Evolutionary conservation across 2,329 filamentous ascomycete species (phyloP).

Genomic region (Scolecobasidium constrictum): DNA sequence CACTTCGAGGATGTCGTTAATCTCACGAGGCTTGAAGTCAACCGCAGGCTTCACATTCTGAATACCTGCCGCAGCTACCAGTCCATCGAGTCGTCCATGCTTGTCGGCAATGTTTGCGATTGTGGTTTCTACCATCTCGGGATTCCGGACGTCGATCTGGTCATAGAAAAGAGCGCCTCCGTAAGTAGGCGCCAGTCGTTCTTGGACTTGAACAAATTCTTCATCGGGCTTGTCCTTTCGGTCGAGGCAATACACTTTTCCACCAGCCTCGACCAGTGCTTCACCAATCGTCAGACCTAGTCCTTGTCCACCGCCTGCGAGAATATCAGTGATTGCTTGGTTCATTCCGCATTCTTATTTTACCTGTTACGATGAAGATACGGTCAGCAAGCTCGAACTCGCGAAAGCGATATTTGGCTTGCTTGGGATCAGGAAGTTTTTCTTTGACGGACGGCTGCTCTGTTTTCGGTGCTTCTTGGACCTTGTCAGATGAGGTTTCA

Average conservation of each 20-base stretch:
- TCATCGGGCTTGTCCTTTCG: slow-evolving; percentile 29
- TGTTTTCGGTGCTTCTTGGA: too few species aligned
- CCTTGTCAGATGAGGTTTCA: too few species aligned
- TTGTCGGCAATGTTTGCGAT: slow-evolving; percentile 18
- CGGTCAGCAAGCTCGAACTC: slow-evolving; percentile 58
- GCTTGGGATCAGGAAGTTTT: background rate
- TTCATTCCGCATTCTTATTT: background rate
- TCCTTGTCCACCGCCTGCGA: slow-evolving; percentile 27
- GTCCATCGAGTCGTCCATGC: slow-evolving; percentile 17
- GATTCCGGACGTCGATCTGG: slow-evolving; percentile 35
- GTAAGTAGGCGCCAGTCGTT: slow-evolving; percentile 21
- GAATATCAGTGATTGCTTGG: background rate
- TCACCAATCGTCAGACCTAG: slow-evolving; percentile 34
- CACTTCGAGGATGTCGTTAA: slow-evolving; percentile 34
- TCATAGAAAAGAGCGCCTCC: slow-evolving; percentile 34
- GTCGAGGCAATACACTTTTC: slow-evolving; percentile 39
- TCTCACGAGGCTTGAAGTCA: slow-evolving; percentile 26
- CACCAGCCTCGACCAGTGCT: slow-evolving; percentile 36
- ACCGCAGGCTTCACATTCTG: slow-evolving; percentile 18
- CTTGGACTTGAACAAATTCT: slow-evolving; percentile 30
- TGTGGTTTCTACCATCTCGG: slow-evolving; percentile 15
- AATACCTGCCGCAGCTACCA: slow-evolving; percentile 21
- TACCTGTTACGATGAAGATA: slow-evolving; percentile 74
- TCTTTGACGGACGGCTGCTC: background rate
- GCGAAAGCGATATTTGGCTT: slow-evolving; percentile 20